These are phyloP conservation scores for Zalaria obscura DNA, from an alignment of 2,329 filamentous ascomycete genomes.

Conservation along the genomic window DNA sequence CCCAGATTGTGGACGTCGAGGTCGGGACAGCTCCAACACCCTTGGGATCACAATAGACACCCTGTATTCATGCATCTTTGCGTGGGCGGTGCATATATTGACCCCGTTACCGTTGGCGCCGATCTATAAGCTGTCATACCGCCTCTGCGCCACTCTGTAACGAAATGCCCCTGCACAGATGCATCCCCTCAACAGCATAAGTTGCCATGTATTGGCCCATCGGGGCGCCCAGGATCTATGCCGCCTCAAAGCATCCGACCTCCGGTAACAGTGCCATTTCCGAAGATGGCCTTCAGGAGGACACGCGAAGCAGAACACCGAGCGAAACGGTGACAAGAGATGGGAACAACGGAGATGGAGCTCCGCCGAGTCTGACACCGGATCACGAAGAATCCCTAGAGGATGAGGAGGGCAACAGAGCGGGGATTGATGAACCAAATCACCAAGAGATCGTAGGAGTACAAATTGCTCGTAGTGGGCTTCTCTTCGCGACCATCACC, in stretches of 20 bases:
- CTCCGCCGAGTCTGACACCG: background rate
- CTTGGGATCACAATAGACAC: no score
- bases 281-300: slow-evolving; percentile 38
- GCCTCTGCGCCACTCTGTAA: no score
- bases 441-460: slow-evolving; percentile 50
- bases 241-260: slow-evolving; percentile 51
- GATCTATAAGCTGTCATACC: no score
- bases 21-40: no score
- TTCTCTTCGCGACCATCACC: slow-evolving; percentile 80
- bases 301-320: slow-evolving; percentile 10
- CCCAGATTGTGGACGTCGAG: no score
- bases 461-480: slow-evolving; percentile 63
- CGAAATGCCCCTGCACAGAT: slow-evolving; percentile 3
- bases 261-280: slow-evolving; percentile 39
- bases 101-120: no score
- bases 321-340: background rate
- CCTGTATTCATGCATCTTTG: no score
- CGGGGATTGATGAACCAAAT: background rate
- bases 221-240: slow-evolving; percentile 70
- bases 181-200: slow-evolving; percentile 3
- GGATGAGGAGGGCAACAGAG: background rate
- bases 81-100: no score
- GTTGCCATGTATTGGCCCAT: slow-evolving; percentile 76
- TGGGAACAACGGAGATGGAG: background rate
- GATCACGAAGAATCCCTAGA: background rate